phyloP scores from a whole-genome alignment of 345 rosid genomes.

The Citrus mangshanensis region DNA sequence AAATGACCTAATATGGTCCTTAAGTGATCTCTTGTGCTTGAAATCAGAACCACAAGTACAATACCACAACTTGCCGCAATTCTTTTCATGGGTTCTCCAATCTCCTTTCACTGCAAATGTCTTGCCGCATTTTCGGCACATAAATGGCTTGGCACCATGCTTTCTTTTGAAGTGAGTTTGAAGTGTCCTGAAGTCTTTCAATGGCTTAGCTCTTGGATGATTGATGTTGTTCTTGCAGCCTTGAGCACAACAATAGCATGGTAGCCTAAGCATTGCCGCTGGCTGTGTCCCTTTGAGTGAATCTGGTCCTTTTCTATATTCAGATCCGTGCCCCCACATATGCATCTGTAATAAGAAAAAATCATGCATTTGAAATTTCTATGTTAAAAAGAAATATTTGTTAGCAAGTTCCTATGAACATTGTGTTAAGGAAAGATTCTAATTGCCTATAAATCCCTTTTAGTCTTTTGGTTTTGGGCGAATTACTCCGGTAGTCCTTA shows the following conservation, averaged over 20 bases:
- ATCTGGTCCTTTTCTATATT: constrained; percentile 67
- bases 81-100: constrained; percentile 98
- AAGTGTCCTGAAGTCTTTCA: constrained; percentile 75
- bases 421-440: too few relatives aligned
- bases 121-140: constrained; percentile 85
- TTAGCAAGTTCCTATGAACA: too few relatives aligned
- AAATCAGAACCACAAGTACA: constrained; percentile 97
- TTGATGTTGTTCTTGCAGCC: constrained; percentile 89
- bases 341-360: constrained; percentile 49
- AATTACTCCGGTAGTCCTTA: too few relatives aligned
- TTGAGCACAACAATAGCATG: constrained; percentile 71
- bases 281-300: constrained; percentile 78
- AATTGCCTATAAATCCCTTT: too few relatives aligned
- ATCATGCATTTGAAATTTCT: not conserved
- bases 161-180: constrained; percentile 83
- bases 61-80: constrained; percentile 96
- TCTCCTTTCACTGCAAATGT: constrained; percentile 94
- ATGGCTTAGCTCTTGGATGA: constrained; percentile 74
- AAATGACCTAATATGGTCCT: constrained; percentile 92
- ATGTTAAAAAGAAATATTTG: too few relatives aligned
- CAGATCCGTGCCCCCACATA: constrained; percentile 93
- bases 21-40: constrained; percentile 95
- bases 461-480: too few relatives aligned
- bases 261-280: constrained; percentile 74
- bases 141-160: constrained; percentile 66